Base-by-base conservation (phyloP, 768 basidiomycete genomes). In the Russula emetica region DNA sequence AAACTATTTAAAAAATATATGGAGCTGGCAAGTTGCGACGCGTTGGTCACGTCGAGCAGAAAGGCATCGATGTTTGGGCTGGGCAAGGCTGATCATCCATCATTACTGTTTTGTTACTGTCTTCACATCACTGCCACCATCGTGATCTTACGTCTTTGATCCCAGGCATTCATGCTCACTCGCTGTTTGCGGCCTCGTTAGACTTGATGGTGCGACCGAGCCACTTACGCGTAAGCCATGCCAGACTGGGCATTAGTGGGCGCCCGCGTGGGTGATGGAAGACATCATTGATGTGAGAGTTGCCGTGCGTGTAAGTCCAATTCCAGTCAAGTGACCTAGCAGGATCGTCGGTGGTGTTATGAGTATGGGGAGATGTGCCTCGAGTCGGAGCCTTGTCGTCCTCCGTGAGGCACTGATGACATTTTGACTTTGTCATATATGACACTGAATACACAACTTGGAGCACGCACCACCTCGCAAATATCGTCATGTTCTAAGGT, bases 141-240 rank as follows among this genome's bases (percentile, higher is more conserved):
- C 32, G 32, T 32, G 32, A 32, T 32, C 32, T 32, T 32, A 32
- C 30, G 30, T 30, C 30, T 30, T 30, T 30, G 30, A 7, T 30
- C 30, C 30, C 30, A 7, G 30, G 5, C 5, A 30, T 28, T 28
- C 28, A 28, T n/a, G n/a, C n/a, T n/a, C n/a, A n/a, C n/a, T n/a
- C n/a, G n/a, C n/a, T n/a, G n/a, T n/a, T n/a, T n/a, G 28, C 4
- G 30, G 30, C 30, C 6, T 30, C 30, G 30, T 30, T 30, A 30
- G 30, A 30, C 30, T 7, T 30, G 47, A 99, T 98, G 69, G 94
- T 91, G 56, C 89, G 83, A 13, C 83, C 83, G 60, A 92, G 87
- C 93, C 94, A 98, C 72, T 92, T 93, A 71, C 91, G 90, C 51
- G 92, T 92, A 49, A 99, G 83, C 94, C 94, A 98, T 22, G 94